Conservation (phyloP, 305 asterid species). For the Solanum aculeatissimum region DNA sequence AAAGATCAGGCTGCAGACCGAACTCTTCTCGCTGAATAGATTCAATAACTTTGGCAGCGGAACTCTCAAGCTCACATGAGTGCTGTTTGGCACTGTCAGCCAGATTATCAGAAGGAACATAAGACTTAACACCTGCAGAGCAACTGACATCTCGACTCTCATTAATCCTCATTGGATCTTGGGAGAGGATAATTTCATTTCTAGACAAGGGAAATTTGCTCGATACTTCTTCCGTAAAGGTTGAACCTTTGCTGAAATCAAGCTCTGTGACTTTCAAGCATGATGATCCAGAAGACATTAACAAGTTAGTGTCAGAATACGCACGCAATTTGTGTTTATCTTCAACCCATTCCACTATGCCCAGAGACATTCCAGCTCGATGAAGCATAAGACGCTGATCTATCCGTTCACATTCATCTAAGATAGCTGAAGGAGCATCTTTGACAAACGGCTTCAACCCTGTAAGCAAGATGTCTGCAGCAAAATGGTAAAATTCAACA, state of each 20-base stretch:
- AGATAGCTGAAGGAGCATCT: constrained; percentile 65
- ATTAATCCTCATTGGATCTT: constrained; percentile 10
- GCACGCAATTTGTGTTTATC: constrained; percentile 50
- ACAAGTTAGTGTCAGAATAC: constrained; percentile 13
- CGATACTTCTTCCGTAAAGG: constrained; percentile 10
- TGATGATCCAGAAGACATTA: constrained; percentile 23
- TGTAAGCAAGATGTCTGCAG: constrained; percentile 65
- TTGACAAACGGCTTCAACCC: constrained; percentile 58
- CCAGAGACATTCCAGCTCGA: constrained; percentile 81
- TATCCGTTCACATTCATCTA: constrained; percentile 50
- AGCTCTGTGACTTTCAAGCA: constrained; percentile 18
- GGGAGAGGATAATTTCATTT: constrained; percentile 13
- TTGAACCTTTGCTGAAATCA: constrained; percentile 17
- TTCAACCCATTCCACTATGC: constrained; percentile 70
- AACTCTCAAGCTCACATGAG: constrained; percentile 9
- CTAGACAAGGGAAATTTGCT: constrained; percentile 8
- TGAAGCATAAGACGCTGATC: constrained; percentile 76
- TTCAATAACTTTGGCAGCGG: constrained; percentile 43
- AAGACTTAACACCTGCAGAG: constrained; percentile 12
- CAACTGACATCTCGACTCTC: constrained; percentile 9
- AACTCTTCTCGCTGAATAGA: constrained; percentile 81
- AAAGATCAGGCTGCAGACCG: constrained; percentile 60
- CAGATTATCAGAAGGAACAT: constrained; percentile 8
- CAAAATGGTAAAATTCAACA: constrained; percentile 69
- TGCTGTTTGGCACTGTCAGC: constrained; percentile 1